Conservation (phyloP, 495 filamentous ascomycete genomes). For the Barbatosphaeria neglecta region DNA sequence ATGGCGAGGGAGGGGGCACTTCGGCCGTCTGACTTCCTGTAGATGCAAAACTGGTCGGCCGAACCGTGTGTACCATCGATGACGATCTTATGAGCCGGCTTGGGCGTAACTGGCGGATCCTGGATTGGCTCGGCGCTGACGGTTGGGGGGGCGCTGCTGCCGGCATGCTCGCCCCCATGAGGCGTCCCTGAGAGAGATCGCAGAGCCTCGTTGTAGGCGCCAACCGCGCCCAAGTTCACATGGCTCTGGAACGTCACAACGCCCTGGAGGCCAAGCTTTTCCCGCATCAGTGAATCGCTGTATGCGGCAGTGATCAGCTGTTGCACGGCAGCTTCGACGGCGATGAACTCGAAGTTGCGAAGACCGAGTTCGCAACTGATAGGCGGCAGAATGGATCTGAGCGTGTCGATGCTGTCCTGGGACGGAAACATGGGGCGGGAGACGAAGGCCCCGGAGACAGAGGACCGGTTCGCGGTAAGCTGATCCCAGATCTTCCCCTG, state of each 20-base stretch:
- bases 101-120: too few species aligned
- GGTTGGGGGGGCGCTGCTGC: slow-evolving; percentile 4
- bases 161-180: slow-evolving; percentile 4
- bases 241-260: slow-evolving; percentile 24
- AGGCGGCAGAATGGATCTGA: too few species aligned
- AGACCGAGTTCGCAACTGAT: too few species aligned
- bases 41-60: slow-evolving; percentile 34
- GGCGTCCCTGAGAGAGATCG: slow-evolving; percentile 6
- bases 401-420: too few species aligned
- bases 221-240: slow-evolving; percentile 14
- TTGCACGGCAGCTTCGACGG: slow-evolving; percentile 49
- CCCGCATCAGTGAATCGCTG: slow-evolving; percentile 13
- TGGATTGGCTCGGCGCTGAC: not conserved
- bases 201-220: not conserved
- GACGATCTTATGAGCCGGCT: too few species aligned
- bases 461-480: too few species aligned
- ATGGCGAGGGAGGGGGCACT: slow-evolving; percentile 20
- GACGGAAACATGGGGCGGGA: too few species aligned
- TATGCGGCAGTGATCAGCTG: too few species aligned
- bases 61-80: not conserved
- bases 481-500: too few species aligned
- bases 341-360: slow-evolving; percentile 40
- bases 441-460: too few species aligned
- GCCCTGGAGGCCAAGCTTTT: slow-evolving; percentile 11
- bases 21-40: slow-evolving; percentile 14